Evolutionary conservation across 306 rosid genomes (phyloP), one percentile per base, ranked within the genome.

Genomic region (Rosa lucieae): DNA sequence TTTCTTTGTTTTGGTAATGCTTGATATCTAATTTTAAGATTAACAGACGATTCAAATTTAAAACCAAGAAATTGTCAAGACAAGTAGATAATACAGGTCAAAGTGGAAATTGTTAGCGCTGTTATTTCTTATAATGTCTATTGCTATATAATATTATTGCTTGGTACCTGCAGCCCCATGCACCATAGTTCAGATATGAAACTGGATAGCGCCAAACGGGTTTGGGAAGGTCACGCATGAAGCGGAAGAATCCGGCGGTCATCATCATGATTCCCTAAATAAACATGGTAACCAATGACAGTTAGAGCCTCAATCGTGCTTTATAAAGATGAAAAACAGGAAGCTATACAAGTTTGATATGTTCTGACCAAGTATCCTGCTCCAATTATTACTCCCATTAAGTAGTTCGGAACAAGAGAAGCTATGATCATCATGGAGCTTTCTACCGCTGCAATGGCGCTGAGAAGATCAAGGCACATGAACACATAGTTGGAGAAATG

Each of bases 381-480:
- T 85, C 98, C 97, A 32, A 94, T 66, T 43, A 91, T 78, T 63
- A 94, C 76, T 48, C 97, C 98, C 98, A 94, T 89, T 39, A 90
- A 86, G 90, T 88, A 94, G 83, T 94, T 94, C 52, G 99, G 97
- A 83, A 92, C 99, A 44, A 94, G 76, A 62, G 98, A 90, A 80
- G 98, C 97, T 74, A 94, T 91, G 53, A 92, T 86, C 97, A 94
- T 92, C 97, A 91, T 94, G 76, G 87, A 80, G 65, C 93, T 91
- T 86, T 94, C 98, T 76, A 94, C 97, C 35, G 90, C 90, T 2
- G 97, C 91, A 72, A 94, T 88, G 83, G 89, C 78, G 52, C 87
- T 70, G 15, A 80, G 42, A 61, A 94, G 96, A 81, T 90, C 94
- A 12, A 94, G 80, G 86, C 88, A 77, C 62, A 88, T 74, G 81